phyloP scores from a whole-genome alignment of 495 filamentous ascomycete species.

The Penicillium dipodomyicola region DNA sequence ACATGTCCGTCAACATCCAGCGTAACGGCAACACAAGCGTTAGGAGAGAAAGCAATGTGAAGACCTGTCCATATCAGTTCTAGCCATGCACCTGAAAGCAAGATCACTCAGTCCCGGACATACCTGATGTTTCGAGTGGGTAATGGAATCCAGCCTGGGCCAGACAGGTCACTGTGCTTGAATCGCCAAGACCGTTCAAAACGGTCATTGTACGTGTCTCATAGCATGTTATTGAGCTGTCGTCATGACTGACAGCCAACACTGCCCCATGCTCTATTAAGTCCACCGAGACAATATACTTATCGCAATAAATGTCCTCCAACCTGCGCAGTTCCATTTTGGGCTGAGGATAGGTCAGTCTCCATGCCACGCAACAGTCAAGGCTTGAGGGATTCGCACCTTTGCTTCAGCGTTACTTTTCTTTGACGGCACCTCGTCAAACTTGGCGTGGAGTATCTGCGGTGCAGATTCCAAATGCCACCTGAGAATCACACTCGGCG shows the following conservation, averaged over 20 bases:
- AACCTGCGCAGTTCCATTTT: slow-evolving; percentile 62
- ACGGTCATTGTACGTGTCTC: slow-evolving; percentile 67
- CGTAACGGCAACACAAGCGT: slow-evolving; percentile 62
- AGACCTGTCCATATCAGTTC: slow-evolving; percentile 46
- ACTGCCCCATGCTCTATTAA: slow-evolving; percentile 64
- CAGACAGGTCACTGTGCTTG: slow-evolving; percentile 62
- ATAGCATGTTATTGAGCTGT: slow-evolving; percentile 75
- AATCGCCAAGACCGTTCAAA: slow-evolving; percentile 59
- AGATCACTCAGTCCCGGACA: slow-evolving; percentile 12
- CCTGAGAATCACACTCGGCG: slow-evolving; percentile 66
- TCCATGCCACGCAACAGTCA: slow-evolving; percentile 11
- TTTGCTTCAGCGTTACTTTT: slow-evolving; percentile 52
- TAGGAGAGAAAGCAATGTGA: slow-evolving; percentile 71
- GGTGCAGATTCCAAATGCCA: slow-evolving; percentile 70
- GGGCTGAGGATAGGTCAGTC: slow-evolving; percentile 40
- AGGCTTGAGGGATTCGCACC: slow-evolving; percentile 23
- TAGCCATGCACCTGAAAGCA: not conserved
- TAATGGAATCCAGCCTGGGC: slow-evolving; percentile 74
- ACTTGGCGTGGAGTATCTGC: slow-evolving; percentile 63
- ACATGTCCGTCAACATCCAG: slow-evolving; percentile 64
- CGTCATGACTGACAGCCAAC: slow-evolving; percentile 66
- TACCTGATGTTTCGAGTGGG: slow-evolving; percentile 33
- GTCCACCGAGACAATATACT: slow-evolving; percentile 65
- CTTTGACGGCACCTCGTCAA: slow-evolving; percentile 68
- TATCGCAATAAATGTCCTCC: slow-evolving; percentile 61